Evolutionary conservation across 2,329 filamentous ascomycete genomes (phyloP).

Genomic region (Fusarium pininemorale): DNA sequence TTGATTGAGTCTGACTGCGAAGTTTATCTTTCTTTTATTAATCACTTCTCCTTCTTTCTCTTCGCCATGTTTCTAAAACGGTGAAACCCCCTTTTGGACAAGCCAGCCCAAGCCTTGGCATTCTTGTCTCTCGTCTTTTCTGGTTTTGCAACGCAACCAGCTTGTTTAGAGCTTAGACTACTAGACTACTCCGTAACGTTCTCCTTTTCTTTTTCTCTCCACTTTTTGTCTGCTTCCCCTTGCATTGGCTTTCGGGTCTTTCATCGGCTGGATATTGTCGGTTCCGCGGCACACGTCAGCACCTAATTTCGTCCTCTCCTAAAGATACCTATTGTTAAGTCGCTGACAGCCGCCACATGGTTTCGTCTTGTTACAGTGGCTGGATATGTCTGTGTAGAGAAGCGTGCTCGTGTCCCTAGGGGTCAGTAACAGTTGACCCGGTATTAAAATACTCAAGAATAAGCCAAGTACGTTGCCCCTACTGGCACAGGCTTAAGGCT

Average conservation of each 20-base stretch:
- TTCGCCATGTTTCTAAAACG: background rate
- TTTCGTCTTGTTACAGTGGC: constrained; percentile 1
- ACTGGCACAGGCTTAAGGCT: background rate
- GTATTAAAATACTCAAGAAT: background rate
- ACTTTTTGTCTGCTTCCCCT: constrained; percentile 13
- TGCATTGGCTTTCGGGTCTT: constrained; percentile 8
- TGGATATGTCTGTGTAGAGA: constrained; percentile 1
- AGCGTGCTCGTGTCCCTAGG: background rate
- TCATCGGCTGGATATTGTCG: constrained; percentile 1
- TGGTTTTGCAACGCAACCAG: background rate
- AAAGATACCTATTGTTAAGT: background rate
- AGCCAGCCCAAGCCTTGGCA: background rate
- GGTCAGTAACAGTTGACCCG: background rate
- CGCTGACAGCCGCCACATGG: constrained; percentile 10
- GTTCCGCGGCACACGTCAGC: constrained; percentile 35
- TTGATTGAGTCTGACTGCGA: background rate
- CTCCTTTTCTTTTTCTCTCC: constrained; percentile 20
- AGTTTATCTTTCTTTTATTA: background rate
- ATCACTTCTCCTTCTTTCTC: background rate
- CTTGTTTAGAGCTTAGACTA: background rate
- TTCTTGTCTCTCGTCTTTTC: background rate
- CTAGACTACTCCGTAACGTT: background rate
- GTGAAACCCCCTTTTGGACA: constrained; percentile 3
- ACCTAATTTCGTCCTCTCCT: constrained; percentile 34
- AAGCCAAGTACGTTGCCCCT: background rate